phyloP scores from a whole-genome alignment of 805 yeast genomes.

The Maudiozyma turicensis region DNA sequence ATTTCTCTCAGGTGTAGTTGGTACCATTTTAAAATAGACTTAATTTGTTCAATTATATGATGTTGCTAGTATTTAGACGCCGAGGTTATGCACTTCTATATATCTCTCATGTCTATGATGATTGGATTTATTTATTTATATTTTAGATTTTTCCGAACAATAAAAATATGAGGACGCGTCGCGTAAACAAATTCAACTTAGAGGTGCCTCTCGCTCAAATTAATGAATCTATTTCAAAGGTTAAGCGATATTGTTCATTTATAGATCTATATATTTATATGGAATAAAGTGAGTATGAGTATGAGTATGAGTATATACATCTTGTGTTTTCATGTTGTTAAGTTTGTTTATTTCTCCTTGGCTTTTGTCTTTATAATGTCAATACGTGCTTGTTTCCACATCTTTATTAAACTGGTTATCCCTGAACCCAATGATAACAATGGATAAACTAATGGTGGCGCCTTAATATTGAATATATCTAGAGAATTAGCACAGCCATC shows the following conservation, averaged over 20 bases:
- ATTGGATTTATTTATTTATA: too few species aligned
- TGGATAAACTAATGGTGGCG: constrained; percentile 26
- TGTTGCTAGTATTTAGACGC: too few species aligned
- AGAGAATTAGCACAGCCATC: constrained; percentile 42
- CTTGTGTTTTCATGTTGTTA: neutral
- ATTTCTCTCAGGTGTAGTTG: neutral
- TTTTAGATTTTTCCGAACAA: too few species aligned
- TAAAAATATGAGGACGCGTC: too few species aligned
- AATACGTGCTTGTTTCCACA: constrained; percentile 16
- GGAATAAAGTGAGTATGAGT: neutral
- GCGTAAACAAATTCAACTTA: too few species aligned
- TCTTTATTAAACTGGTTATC: constrained; percentile 20
- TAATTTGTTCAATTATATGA: too few species aligned
- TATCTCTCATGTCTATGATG: too few species aligned
- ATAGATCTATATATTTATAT: too few species aligned
- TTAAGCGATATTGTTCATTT: neutral
- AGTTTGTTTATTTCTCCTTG: neutral
- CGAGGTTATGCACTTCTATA: too few species aligned
- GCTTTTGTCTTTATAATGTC: neutral
- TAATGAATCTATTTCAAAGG: too few species aligned
- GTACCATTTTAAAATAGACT: neutral
- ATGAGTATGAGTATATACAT: neutral
- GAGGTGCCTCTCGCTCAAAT: too few species aligned
- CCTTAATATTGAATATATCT: constrained; percentile 35
- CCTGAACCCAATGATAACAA: constrained; percentile 26